A percentile compares a stretch with the other conserved stretches of the same genome.
Evolutionary conservation across 108 stramenopile genomes (phyloP).

Genomic region (Conticribra guillardii): DNA sequence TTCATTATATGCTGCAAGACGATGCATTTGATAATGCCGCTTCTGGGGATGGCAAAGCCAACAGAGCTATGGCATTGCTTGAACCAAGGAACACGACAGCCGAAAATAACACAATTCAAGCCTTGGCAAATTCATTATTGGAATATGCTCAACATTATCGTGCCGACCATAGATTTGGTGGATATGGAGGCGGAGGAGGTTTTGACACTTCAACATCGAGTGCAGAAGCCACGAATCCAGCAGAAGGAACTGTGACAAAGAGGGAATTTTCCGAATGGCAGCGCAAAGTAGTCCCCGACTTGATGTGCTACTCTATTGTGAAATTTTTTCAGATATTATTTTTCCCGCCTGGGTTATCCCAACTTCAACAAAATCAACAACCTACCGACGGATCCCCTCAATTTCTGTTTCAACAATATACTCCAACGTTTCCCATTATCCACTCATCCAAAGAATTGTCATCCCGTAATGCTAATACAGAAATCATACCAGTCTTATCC

Average conservation of each 20-base stretch:
- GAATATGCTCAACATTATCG: conserved; percentile 25
- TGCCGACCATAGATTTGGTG: conserved; percentile 14
- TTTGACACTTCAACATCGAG: not conserved
- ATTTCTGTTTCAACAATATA: not conserved
- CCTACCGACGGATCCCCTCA: too few species aligned
- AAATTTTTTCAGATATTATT: conserved; percentile 30
- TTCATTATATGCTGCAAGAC: conserved; percentile 33
- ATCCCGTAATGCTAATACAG: conserved; percentile 6
- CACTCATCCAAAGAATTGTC: conserved; percentile 30
- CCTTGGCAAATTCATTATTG: conserved; percentile 35
- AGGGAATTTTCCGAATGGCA: conserved; percentile 43
- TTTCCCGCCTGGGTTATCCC: conserved; percentile 29
- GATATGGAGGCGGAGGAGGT: conserved; percentile 22
- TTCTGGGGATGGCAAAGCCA: not conserved
- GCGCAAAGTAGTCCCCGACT: conserved; percentile 32
- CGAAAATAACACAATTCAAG: conserved; percentile 15
- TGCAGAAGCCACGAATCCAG: not conserved
- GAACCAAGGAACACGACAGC: conserved; percentile 10
- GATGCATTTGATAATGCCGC: conserved; percentile 9
- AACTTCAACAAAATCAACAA: not conserved
- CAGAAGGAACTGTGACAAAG: conserved; percentile 11
- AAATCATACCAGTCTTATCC: conserved; percentile 26
- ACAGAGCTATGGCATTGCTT: not conserved
- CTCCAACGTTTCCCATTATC: conserved; percentile 19
- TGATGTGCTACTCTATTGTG: conserved; percentile 25